A percentile compares a stretch with the other conserved stretches of the same genome.
These are phyloP conservation scores for Trypanosoma lewisi DNA, from an alignment of 208 protist species.

Conservation along the genomic window DNA sequence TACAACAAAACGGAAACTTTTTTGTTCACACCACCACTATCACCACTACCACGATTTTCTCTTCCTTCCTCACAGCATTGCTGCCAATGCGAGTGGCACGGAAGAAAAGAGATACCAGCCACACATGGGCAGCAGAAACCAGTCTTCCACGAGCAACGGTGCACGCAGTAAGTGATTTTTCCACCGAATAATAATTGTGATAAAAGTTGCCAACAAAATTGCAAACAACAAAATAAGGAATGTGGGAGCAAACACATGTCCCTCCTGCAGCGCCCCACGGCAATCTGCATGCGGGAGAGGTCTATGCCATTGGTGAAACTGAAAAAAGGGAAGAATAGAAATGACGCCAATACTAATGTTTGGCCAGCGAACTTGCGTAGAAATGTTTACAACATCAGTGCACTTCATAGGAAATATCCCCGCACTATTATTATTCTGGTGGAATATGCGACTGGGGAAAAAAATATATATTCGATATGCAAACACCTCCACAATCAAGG, in stretches of 20 bases:
- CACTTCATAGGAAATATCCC: not conserved
- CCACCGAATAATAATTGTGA: constrained; percentile 15
- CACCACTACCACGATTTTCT: not conserved
- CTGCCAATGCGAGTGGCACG: constrained; percentile 11
- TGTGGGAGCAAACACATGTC: not conserved
- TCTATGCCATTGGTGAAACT: constrained; percentile 16
- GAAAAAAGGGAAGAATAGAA: constrained; percentile 19
- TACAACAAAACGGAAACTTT: no score
- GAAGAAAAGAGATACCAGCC: constrained; percentile 18
- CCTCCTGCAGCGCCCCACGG: no score
- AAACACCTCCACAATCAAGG: constrained; percentile 8
- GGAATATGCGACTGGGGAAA: not conserved
- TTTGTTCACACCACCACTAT: no score
- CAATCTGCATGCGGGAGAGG: constrained; percentile 3
- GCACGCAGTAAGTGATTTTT: constrained; percentile 11
- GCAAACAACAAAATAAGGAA: constrained; percentile 6
- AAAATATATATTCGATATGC: not conserved
- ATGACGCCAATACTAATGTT: constrained; percentile 1
- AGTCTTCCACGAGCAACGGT: constrained; percentile 18
- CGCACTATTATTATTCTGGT: not conserved
- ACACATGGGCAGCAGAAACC: constrained; percentile 18
- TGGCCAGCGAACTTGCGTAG: constrained; percentile 26
- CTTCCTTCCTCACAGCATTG: constrained; percentile 1
- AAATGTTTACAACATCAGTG: constrained; percentile 25
- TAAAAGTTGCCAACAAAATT: constrained; percentile 6